Percentiles rank a stretch among this genome's conserved stretches.
Conservation (phyloP, 2,329 filamentous ascomycete species). For the Xylaria sp. region DNA sequence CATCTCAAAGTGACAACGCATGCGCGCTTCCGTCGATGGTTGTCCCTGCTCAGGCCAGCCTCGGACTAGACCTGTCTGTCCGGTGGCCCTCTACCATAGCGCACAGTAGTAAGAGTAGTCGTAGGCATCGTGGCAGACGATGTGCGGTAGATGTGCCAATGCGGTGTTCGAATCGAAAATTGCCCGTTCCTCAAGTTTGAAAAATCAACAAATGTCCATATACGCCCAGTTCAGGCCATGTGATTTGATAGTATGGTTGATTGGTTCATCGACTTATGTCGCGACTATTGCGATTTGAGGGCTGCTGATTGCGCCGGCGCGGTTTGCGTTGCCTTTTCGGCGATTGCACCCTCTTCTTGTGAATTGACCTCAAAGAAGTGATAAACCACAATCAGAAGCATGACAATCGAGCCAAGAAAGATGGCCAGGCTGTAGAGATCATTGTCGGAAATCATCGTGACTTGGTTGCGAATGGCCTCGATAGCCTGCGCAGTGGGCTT, state of each 20-base stretch:
- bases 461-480: conserved; percentile 10
- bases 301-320: conserved; percentile 25
- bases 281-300: conserved; percentile 23
- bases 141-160: neutral
- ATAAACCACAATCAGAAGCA: conserved; percentile 91
- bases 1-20: neutral
- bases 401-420: conserved; percentile 82
- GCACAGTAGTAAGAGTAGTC: neutral
- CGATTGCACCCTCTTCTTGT: conserved; percentile 31
- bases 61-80: neutral
- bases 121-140: neutral
- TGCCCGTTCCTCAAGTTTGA: neutral
- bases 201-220: conserved; percentile 1
- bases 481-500: conserved; percentile 9
- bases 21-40: neutral
- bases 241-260: neutral
- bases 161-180: neutral
- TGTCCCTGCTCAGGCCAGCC: neutral
- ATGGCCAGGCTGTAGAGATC: conserved; percentile 88
- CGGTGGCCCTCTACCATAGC: neutral
- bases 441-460: conserved; percentile 87
- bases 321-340: conserved; percentile 29
- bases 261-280: conserved; percentile 16
- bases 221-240: conserved; percentile 9
- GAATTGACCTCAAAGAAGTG: conserved; percentile 95